Evolutionary conservation across 331 rosid genomes (phyloP).

Genomic region (Pyrus hybrid): DNA sequence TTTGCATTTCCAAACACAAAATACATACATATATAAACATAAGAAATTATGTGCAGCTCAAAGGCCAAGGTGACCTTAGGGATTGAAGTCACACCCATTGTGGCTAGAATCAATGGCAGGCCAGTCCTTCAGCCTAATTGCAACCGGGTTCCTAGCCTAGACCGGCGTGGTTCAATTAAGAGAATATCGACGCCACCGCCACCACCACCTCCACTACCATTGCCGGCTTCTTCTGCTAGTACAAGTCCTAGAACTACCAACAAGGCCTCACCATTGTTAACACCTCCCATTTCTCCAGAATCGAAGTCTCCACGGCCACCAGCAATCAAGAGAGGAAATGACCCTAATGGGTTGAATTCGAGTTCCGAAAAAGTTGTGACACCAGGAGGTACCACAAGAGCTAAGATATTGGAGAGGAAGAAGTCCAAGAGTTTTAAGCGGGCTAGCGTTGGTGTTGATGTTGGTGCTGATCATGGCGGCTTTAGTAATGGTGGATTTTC

Average conservation of each 20-base stretch:
- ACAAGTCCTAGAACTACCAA: slow-evolving; percentile 15
- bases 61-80: slow-evolving; percentile 55
- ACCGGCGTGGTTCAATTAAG: slow-evolving; percentile 57
- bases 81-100: slow-evolving; percentile 35
- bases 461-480: slow-evolving; percentile 3
- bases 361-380: slow-evolving; percentile 54
- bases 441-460: slow-evolving; percentile 11
- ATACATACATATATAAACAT: neutral
- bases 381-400: slow-evolving; percentile 34
- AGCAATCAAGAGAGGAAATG: slow-evolving; percentile 63
- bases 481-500: slow-evolving; percentile 8
- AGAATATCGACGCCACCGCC: slow-evolving; percentile 38
- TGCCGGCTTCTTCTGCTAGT: slow-evolving; percentile 20
- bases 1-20: neutral
- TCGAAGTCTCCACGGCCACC: slow-evolving; percentile 70
- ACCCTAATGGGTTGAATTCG: slow-evolving; percentile 42
- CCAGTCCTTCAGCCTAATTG: slow-evolving; percentile 88
- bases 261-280: slow-evolving; percentile 26
- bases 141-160: slow-evolving; percentile 64
- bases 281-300: slow-evolving; percentile 66
- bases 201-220: slow-evolving; percentile 34
- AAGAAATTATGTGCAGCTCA: slow-evolving; percentile 55
- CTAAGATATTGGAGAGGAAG: slow-evolving; percentile 65
- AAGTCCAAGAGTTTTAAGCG: slow-evolving; percentile 83
- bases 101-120: slow-evolving; percentile 62